Evolutionary conservation across 1,139 yeast genomes (phyloP).

Genomic region (Sugiyamaella neomexicana): DNA sequence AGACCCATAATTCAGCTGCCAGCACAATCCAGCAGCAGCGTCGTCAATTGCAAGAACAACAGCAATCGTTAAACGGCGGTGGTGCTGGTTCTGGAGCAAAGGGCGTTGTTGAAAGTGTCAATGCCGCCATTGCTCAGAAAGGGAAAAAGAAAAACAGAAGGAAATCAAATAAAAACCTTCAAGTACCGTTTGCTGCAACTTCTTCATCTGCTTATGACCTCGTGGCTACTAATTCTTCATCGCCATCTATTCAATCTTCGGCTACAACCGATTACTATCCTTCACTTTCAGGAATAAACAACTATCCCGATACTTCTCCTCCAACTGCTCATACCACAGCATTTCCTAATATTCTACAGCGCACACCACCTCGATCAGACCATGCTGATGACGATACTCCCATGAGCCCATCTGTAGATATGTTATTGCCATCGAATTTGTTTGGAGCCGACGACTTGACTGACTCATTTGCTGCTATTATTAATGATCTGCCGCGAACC

Average conservation of each 20-base stretch:
- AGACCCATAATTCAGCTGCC: slow-evolving; percentile 23
- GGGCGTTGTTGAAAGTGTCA: slow-evolving; percentile 25
- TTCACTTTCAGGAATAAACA: neutral
- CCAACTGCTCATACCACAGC: neutral
- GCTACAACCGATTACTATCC: slow-evolving; percentile 2
- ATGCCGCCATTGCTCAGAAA: slow-evolving; percentile 20
- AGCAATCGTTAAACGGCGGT: slow-evolving; percentile 1
- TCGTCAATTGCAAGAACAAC: slow-evolving; percentile 5
- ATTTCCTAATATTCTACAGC: slow-evolving; percentile 2
- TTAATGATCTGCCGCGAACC: slow-evolving; percentile 17
- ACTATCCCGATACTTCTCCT: neutral
- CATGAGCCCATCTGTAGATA: slow-evolving; percentile 36
- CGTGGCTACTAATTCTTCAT: slow-evolving; percentile 4
- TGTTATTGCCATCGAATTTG: slow-evolving; percentile 38
- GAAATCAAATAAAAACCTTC: slow-evolving; percentile 16
- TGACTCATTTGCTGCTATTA: slow-evolving; percentile 28
- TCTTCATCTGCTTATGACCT: slow-evolving; percentile 2
- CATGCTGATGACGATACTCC: slow-evolving; percentile 21
- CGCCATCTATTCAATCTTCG: slow-evolving; percentile 5
- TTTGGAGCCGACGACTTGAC: slow-evolving; percentile 37
- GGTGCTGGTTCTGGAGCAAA: neutral
- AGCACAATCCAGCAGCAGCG: slow-evolving; percentile 16
- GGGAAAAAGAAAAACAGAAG: slow-evolving; percentile 19
- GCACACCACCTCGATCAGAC: neutral
- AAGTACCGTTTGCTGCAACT: slow-evolving; percentile 4